Base-by-base conservation (phyloP, 1,284 basidiomycete species). In the Rhodotorula sp. region DNA sequence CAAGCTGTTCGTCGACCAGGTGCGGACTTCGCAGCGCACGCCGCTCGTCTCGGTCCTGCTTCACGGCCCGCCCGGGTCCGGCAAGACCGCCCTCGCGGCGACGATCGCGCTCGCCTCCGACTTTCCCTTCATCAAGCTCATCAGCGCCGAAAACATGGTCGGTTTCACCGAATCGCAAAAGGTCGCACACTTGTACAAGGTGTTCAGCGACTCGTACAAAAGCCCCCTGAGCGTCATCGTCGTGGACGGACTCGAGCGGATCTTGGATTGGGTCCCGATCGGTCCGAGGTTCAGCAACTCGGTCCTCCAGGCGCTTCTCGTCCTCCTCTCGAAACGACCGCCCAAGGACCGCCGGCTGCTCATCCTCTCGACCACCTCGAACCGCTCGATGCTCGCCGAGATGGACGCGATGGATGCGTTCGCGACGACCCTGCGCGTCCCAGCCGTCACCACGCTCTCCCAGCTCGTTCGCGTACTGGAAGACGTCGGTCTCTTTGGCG, bases 91-190 rank as follows among this genome's bases (percentile, higher is more conserved):
- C 0, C 83, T 99, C 57, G 95, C 92, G 8, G 96, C 94, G 6
- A 92, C 91, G 13, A 96, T 99, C 67, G 96, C 95, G 13, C 89
- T 93, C 82, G 86, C 87, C 17, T 98, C 95, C 20, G 85, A 90
- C 72, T 99, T 90, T 82, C 96, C 96, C 0, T 99, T 99, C 84
- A 97, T 99, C 85, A 98, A 99, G 82, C 86, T 99, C 60, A 88
- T 99, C 73, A 92, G 94, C 22, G 92, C 96, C 0, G 96, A 99
- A 78, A 90, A 86, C 77, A 98, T 99, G 95, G 92, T 99, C 67
- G 96, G 96, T 13, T 95, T 88, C 82, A 88, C 88, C 32, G 96
- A 99, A 79, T 80, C 85, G 20, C 91, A 94, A 79, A 99, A 99
- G 83, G 90, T 99, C 64, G 85, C 88, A 3, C 88, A 94, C 13